Conservation (phyloP, 495 filamentous ascomycete species). For the Schizothecium vesticola region DNA sequence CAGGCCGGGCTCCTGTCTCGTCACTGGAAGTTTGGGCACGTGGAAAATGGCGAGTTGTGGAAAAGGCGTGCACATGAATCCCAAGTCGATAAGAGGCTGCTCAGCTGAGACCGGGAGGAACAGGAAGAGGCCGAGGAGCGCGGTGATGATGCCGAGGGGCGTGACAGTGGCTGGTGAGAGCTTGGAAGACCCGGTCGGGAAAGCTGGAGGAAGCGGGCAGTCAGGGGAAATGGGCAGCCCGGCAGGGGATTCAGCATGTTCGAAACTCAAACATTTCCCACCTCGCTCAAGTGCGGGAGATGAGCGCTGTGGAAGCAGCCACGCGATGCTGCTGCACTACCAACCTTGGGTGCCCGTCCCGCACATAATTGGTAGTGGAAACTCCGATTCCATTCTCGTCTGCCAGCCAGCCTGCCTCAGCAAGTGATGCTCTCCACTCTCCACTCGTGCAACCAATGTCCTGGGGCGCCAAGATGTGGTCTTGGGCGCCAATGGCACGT, state of each 20-base stretch:
- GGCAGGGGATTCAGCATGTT: background rate
- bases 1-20: conserved; percentile 11
- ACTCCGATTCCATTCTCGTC: background rate
- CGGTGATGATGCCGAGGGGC: background rate
- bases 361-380: background rate
- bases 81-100: background rate
- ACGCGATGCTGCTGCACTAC: background rate
- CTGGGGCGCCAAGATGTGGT: background rate
- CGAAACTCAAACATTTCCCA: background rate
- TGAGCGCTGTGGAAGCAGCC: background rate
- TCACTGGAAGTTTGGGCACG: background rate
- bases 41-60: background rate
- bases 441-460: background rate
- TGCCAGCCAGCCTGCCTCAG: too few relatives aligned
- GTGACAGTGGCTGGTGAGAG: background rate
- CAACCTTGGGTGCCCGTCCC: background rate
- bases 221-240: background rate
- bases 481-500: conserved; percentile 12
- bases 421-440: background rate
- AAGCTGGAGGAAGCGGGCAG: background rate
- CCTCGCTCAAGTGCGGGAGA: background rate
- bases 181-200: too few relatives aligned
- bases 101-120: background rate
- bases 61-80: too few relatives aligned
- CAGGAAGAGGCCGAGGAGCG: too few relatives aligned